Percentiles rank a stretch among this genome's conserved stretches.
Evolutionary conservation across 176 grass and related monocot species (phyloP).

Genomic region (Luzula sylvatica): DNA sequence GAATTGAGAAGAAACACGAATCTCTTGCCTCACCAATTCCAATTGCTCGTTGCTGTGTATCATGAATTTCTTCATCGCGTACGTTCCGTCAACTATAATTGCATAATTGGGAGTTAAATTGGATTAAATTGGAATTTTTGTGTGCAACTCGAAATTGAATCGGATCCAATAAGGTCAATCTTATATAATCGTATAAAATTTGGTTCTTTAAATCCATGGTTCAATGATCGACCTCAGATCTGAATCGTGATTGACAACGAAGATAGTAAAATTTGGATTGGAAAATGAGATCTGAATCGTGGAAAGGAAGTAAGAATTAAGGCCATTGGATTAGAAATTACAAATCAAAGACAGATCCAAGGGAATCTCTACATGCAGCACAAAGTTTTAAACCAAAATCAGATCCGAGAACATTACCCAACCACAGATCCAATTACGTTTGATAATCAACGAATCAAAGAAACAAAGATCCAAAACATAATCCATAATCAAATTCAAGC

Average conservation of each 20-base stretch:
- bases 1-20: conserved; percentile 66
- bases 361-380: too few species aligned
- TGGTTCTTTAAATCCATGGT: too few species aligned
- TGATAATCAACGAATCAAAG: not conserved
- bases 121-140: not conserved
- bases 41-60: conserved; percentile 68
- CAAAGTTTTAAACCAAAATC: too few species aligned
- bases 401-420: not conserved
- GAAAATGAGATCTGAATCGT: not conserved
- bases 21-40: conserved; percentile 71
- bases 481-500: not conserved
- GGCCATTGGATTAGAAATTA: not conserved
- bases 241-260: not conserved
- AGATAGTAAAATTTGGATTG: not conserved
- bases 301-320: not conserved
- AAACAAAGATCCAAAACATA: not conserved
- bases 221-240: conserved; percentile 5
- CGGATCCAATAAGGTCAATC: not conserved
- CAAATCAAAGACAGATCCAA: too few species aligned
- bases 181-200: too few species aligned
- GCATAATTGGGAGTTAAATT: not conserved
- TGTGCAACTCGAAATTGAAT: not conserved
- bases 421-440: conserved; percentile 1
- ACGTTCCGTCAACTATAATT: conserved; percentile 57
- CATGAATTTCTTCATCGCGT: conserved; percentile 82